Base-by-base conservation (phyloP, 306 rosid species). In the Quillaja saponaria region DNA sequence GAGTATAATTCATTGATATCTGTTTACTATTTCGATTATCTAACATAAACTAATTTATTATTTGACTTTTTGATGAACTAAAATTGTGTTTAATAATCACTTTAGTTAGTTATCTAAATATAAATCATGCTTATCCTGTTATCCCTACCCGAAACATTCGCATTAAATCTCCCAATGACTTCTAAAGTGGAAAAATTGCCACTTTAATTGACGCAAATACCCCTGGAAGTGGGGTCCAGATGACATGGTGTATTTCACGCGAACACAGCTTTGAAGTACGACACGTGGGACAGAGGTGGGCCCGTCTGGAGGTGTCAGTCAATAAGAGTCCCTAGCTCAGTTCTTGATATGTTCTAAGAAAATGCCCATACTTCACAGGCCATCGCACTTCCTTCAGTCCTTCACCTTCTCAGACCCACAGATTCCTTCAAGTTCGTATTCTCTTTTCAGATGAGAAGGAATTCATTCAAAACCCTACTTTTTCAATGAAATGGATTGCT, bases 291-390 rank as follows among this genome's bases (percentile, higher is more conserved):
- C 31, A 13, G 0, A 10, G 3, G 48, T 63, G 49, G 68, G 37
- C 71, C 71, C 62, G n/a, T n/a, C n/a, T n/a, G 71, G 71, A 62
- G 71, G 71, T 62, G 44, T 54, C 71, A 66, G 71, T 66, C 44
- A 49, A 54, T 54, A 53, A 39, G 59, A 38, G 50, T 50, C 34
- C 19, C 50, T 35, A 35, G 44, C 46, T 34, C 48, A 63, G 57
- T 18, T 41, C 49, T 44, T 1, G 28, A 9, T 9, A n/a, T 6
- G 3, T 53, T 28, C 31, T 10, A 42, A 9, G 33, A 13, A 17
- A 34, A 25, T 2, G 33, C 45, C 45, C 17, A 7, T 19, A 19
- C 34, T 63, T 20, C 49, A 35, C 49, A 3, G 6, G 21, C 41
- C 10, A 10, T 8, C 18, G 14, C 48, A 42, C 48, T 25, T 4